These are phyloP conservation scores for Biscogniauxia sp. DNA, from an alignment of 2,329 filamentous ascomycete genomes.

Conservation along the genomic window DNA sequence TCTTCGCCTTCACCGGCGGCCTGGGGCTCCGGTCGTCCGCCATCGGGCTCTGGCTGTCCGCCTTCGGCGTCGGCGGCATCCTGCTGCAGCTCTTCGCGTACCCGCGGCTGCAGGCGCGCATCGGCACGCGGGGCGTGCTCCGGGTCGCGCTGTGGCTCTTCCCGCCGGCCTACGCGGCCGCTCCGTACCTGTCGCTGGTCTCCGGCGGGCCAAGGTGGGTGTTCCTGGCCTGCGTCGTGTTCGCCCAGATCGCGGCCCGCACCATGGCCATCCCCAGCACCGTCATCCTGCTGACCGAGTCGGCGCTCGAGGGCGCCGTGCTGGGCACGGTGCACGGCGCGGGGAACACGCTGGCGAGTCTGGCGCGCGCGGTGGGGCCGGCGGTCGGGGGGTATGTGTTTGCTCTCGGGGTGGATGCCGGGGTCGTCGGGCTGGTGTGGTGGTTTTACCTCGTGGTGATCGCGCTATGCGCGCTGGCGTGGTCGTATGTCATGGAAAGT, in stretches of 20 bases:
- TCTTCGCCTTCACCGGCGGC: conserved; percentile 56
- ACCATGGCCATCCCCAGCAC: conserved; percentile 51
- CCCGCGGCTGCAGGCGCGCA: conserved; percentile 52
- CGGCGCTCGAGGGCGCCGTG: conserved; percentile 34
- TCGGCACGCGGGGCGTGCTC: conserved; percentile 60
- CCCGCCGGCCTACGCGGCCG: conserved; percentile 55
- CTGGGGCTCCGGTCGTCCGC: conserved; percentile 46
- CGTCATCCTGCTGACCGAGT: conserved; percentile 39
- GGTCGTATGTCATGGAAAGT: conserved; percentile 28
- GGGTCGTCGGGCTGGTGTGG: conserved; percentile 30
- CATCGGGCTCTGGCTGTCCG: conserved; percentile 47
- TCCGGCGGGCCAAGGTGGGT: conserved; percentile 48
- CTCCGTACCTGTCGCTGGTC: conserved; percentile 58
- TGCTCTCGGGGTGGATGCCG: conserved; percentile 26
- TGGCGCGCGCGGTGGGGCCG: conserved; percentile 27
- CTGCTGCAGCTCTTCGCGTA: conserved; percentile 61
- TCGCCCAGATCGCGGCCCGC: conserved; percentile 58
- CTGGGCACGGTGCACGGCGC: conserved; percentile 39
- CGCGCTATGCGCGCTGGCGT: conserved; percentile 26
- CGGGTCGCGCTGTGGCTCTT: conserved; percentile 57
- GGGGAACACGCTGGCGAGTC: conserved; percentile 28
- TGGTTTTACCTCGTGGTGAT: conserved; percentile 30
- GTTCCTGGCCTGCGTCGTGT: conserved; percentile 52
- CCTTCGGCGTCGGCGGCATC: conserved; percentile 60
- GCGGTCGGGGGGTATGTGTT: conserved; percentile 30